Percentiles rank a stretch among this genome's conserved stretches.
phyloP scores from a whole-genome alignment of 306 rosid species.

The Hippophae rhamnoides region DNA sequence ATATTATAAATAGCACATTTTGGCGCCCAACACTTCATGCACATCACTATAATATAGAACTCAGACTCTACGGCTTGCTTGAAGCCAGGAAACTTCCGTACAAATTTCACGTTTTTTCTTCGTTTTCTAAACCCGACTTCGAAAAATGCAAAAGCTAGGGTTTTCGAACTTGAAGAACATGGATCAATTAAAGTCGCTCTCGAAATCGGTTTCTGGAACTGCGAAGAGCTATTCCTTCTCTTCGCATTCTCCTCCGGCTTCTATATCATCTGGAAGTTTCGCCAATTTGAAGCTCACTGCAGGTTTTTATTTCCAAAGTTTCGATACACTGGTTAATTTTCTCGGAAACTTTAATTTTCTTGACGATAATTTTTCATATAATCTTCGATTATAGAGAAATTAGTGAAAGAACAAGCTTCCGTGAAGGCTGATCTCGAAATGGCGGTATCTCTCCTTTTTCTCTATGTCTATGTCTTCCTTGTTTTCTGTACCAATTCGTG shows the following conservation, averaged over 20 bases:
- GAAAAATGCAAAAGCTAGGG: conserved; percentile 45
- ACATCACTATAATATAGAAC: no score
- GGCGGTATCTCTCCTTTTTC: conserved; percentile 42
- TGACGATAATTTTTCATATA: conserved; percentile 10
- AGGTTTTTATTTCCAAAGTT: conserved; percentile 35
- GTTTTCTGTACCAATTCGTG: background rate
- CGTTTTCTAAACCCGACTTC: conserved; percentile 9
- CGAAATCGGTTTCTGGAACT: conserved; percentile 41
- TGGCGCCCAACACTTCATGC: no score
- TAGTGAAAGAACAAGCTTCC: conserved; percentile 84
- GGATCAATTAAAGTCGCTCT: conserved; percentile 70
- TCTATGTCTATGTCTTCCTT: conserved; percentile 7
- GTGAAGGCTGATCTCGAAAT: conserved; percentile 79
- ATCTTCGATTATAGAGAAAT: conserved; percentile 48
- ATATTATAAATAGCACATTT: no score
- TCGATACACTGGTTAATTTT: conserved; percentile 12
- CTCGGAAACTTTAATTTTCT: conserved; percentile 13
- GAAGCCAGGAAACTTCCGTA: background rate
- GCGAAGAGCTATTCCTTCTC: conserved; percentile 45
- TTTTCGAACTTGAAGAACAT: conserved; percentile 59
- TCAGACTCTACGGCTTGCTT: no score
- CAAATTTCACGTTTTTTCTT: conserved; percentile 28
- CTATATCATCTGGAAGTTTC: conserved; percentile 57
- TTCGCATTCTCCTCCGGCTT: conserved; percentile 33
- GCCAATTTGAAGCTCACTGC: conserved; percentile 80